Percentiles rank a stretch among this genome's conserved stretches.
phyloP scores from a whole-genome alignment of 2,329 filamentous ascomycete genomes.

The Claviceps monticola region DNA sequence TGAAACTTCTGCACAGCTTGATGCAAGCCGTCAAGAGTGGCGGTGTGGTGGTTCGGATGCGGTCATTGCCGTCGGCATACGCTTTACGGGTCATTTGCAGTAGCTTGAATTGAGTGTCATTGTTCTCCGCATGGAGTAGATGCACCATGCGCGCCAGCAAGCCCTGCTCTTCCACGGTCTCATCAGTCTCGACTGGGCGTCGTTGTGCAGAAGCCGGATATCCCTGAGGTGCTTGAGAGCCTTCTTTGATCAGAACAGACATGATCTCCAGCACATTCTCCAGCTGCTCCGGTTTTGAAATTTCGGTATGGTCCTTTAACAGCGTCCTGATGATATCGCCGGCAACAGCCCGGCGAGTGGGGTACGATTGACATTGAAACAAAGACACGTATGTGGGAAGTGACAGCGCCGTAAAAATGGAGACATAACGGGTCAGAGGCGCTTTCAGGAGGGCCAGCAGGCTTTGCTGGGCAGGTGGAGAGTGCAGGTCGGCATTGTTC shows the following conservation, averaged over 20 bases:
- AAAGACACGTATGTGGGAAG: conserved; percentile 86
- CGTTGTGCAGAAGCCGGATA: conserved; percentile 73
- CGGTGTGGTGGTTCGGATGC: conserved; percentile 89
- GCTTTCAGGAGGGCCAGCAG: conserved; percentile 82
- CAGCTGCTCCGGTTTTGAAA: conserved; percentile 64
- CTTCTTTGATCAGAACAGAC: conserved; percentile 86
- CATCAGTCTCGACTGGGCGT: conserved; percentile 73
- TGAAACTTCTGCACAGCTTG: conserved; percentile 79
- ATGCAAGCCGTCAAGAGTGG: conserved; percentile 81
- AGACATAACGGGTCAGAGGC: conserved; percentile 78
- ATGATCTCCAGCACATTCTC: conserved; percentile 82
- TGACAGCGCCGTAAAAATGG: conserved; percentile 89
- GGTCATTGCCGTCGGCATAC: conserved; percentile 83
- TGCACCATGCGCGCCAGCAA: conserved; percentile 91
- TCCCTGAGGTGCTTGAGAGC: conserved; percentile 66
- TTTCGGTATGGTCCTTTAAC: conserved; percentile 68
- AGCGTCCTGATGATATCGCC: conserved; percentile 74
- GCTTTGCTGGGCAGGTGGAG: conserved; percentile 72
- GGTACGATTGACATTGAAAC: conserved; percentile 82
- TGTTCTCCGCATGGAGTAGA: conserved; percentile 67
- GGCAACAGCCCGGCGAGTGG: conserved; percentile 79
- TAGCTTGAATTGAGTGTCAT: conserved; percentile 88
- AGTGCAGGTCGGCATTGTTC: conserved; percentile 92
- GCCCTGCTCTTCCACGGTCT: conserved; percentile 95
- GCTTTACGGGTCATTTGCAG: conserved; percentile 78